Base-by-base conservation (phyloP, 2,329 filamentous ascomycete genomes). In the Ophiostoma ips region DNA sequence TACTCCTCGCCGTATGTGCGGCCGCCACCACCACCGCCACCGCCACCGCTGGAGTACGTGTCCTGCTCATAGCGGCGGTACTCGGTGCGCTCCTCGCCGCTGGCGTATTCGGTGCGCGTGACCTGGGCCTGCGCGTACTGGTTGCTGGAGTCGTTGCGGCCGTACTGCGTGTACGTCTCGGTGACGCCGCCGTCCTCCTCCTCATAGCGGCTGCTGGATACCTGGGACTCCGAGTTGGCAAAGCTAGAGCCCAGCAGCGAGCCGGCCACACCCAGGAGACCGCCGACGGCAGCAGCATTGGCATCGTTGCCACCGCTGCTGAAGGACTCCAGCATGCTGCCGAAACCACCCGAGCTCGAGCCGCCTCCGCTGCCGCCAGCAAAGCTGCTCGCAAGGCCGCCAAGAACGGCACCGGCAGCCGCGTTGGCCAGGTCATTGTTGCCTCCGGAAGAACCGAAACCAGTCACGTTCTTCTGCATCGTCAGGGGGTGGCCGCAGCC, bases 401-500 rank as follows among this genome's bases (percentile, higher is more conserved):
- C 68, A 50, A 81, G 68, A 51, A 82, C 73, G 41, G 72, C 74
- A 46, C 68, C 70, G 12, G 77, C 78, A 13, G 75, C 75, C 9
- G 70, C 70, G 43, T 68, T 68, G 13, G 75, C 74, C 56, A 80
- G 77, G 58, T 71, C 71, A 60, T 76, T 76, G 52, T 73, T 66
- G 5, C 66, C 65, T 12, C 66, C 69, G 6, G 40, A 45, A n/a
- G 35, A 33, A 19, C 57, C 58, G 52, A 75, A 37, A 43, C 46
- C 46, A 5, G 33, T 33, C 7, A 54, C 77, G 56, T 76, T 75
- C 66, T 84, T 88, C 55, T 81, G 79, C 76, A 94, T 84, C 55
- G 81, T 76, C 11, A 95, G 71, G 65, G 88, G 88, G 53, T 85
- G 81, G 53, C 68, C 71, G 61, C 87, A 94, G 48, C 87, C 87